Evolutionary conservation across 2,329 filamentous ascomycete species (phyloP), one percentile per base, ranked within the genome.

Genomic region (Colletotrichum limetticola): DNA sequence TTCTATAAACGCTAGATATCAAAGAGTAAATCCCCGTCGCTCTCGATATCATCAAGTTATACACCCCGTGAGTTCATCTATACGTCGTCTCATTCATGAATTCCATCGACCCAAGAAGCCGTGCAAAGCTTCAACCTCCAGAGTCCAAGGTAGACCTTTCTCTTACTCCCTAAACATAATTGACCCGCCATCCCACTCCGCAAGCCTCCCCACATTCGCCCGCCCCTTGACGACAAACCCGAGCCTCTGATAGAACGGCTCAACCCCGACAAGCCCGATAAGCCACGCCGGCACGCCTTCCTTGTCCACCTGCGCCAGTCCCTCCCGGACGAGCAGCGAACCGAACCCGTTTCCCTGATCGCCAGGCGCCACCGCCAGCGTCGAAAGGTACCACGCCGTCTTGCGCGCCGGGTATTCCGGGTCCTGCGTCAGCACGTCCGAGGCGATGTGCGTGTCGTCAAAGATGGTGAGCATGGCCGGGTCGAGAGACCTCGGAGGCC

Each of bases 131-230:
- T 19, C 42, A 46, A n/a, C 42, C 19, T n/a, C 42, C 49, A n/a
- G 2, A 22, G 14, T 19, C 32, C 11, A 16, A 35, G 11, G 32
- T 35, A 35, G 32, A 35, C 4, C 12, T 35, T 11, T 4, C 7
- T 4, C 0, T 19, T 71, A 83, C 67, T 81, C 80, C 61, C 79
- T 78, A 53, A 83, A 82, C 83, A 84, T 84, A 72, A 84, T 72
- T 8, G 77, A 61, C 1, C 82, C 82, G 11, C 82, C 82, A 32
- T 82, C 77, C 82, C 82, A 84, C 30, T 77, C 76, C 11, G 76
- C 74, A 75, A 84, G 60, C 69, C 82, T 79, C 1, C 81, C 82
- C 26, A 83, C 78, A 61, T 83, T 83, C 14, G 78, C 78, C 66
- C 81, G 79, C 11, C 76, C 81, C 26, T 83, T 80, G 71, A 81